These are phyloP conservation scores for Penicillium steckii DNA, from an alignment of 495 filamentous ascomycete species.

Conservation along the genomic window DNA sequence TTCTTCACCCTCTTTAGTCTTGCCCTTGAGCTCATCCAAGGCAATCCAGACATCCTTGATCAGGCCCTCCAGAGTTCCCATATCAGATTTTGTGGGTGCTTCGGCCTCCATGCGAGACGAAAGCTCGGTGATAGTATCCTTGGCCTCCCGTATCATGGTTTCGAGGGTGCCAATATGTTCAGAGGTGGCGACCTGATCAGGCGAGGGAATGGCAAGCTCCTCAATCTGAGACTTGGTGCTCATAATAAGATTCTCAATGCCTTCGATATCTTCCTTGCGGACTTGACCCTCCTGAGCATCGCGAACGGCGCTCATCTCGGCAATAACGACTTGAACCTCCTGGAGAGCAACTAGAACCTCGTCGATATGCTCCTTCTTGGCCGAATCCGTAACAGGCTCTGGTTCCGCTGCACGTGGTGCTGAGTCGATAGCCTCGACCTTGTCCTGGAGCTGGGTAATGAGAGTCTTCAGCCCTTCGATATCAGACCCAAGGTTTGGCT, in stretches of 20 bases:
- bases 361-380: conserved; percentile 61
- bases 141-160: conserved; percentile 64
- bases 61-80: conserved; percentile 70
- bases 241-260: conserved; percentile 82
- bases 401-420: conserved; percentile 50
- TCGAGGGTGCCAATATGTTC: conserved; percentile 77
- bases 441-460: conserved; percentile 76
- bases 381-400: conserved; percentile 38
- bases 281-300: conserved; percentile 41
- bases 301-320: conserved; percentile 37
- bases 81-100: conserved; percentile 70
- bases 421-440: conserved; percentile 76
- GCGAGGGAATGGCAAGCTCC: conserved; percentile 64
- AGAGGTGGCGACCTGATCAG: conserved; percentile 61
- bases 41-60: conserved; percentile 70
- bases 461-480: conserved; percentile 81
- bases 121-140: conserved; percentile 63
- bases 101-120: conserved; percentile 56
- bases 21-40: conserved; percentile 75
- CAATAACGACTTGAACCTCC: conserved; percentile 58
- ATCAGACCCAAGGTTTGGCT: conserved; percentile 56
- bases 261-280: conserved; percentile 74
- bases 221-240: conserved; percentile 84
- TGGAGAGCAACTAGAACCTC: conserved; percentile 56
- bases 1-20: conserved; percentile 38